Base-by-base conservation (phyloP, 1,284 basidiomycete species). In the Pisolithus thermaeus region DNA sequence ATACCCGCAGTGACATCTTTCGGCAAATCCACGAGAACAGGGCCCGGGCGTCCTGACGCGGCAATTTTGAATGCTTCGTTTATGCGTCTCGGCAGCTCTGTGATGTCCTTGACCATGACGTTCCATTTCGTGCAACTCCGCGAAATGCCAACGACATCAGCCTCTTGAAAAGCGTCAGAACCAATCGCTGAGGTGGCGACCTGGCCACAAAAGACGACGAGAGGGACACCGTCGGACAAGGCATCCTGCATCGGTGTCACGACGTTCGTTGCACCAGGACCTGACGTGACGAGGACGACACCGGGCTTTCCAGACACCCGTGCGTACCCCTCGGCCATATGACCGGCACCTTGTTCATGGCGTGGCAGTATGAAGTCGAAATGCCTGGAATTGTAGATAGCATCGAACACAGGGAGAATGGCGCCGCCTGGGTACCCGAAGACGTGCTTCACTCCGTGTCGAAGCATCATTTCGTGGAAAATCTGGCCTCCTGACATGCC, bases 1-100 rank as follows among this genome's bases (percentile, higher is more conserved):
- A 97, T 88, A 47, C 87, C 84, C 1, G 97, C 97, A 0, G 96
- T 99, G 51, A 99, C 85, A 68, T 99, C 97, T 73, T 99, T 99
- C 40, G 96, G 96, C 22, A 99, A 78, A 67, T 99, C 96, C 55
- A 99, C 95, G 55, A 99, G 86, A 38, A 98, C 96, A 52, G 97
- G 96, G 3, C 96, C 96, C 1, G 95, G 96, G 39, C 97, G 85
- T 2, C 96, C 97, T 8, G 92, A 92, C 2, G 92, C 97, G 32
- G 97, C 96, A 59, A 99, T 98, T 73, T 98, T 97, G 83, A 99
- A 99, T 0, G 96, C 97, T 72, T 99, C 96, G 69, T 98, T 99
- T 71, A 99, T 97, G 58, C 96, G 80, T 47, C 96, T 77, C 7
- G 96, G 97, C 4, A 98, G 79, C 71, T 98, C 96, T 25, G 90